A percentile compares a stretch with the other conserved stretches of the same genome.
These are phyloP conservation scores for Asterophora lycoperdoides DNA, from an alignment of 768 basidiomycete genomes.

Conservation along the genomic window DNA sequence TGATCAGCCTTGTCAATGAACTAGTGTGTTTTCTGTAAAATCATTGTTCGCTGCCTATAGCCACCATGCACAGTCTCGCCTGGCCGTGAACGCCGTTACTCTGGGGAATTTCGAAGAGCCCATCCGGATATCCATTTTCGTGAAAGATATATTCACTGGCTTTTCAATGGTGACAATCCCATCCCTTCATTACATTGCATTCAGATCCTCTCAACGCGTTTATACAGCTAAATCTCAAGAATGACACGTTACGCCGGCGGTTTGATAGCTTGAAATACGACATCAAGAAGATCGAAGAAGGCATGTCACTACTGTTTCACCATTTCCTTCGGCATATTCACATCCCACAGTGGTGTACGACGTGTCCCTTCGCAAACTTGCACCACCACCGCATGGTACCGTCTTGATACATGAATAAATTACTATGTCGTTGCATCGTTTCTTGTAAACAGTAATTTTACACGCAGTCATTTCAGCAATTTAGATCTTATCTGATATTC, in stretches of 20 bases:
- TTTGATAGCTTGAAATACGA: constrained; percentile 85
- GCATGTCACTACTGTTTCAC: constrained; percentile 26
- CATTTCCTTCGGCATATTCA: constrained; percentile 3
- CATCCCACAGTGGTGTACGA: constrained; percentile 70
- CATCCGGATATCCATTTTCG: constrained; percentile 70
- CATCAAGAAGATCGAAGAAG: constrained; percentile 87
- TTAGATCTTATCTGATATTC: constrained; percentile 11
- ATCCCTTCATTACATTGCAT: neutral
- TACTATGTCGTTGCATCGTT: neutral
- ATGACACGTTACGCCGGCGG: constrained; percentile 67
- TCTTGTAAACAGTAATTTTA: neutral
- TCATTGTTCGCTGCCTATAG: neutral
- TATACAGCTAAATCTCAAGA: constrained; percentile 73
- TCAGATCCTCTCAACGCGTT: neutral
- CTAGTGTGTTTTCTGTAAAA: constrained; percentile 43
- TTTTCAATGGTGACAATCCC: constrained; percentile 64
- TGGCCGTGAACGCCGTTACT: constrained; percentile 80
- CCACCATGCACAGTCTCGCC: constrained; percentile 51
- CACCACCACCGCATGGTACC: constrained; percentile 8
- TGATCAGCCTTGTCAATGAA: constrained; percentile 78
- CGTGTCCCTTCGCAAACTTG: constrained; percentile 70
- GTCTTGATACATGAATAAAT: neutral
- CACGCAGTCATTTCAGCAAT: too few relatives aligned
- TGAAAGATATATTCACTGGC: constrained; percentile 78
- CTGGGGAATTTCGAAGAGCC: constrained; percentile 78